phyloP scores from a whole-genome alignment of 2,329 filamentous ascomycete genomes.

The Neodidymelliopsis sp. region DNA sequence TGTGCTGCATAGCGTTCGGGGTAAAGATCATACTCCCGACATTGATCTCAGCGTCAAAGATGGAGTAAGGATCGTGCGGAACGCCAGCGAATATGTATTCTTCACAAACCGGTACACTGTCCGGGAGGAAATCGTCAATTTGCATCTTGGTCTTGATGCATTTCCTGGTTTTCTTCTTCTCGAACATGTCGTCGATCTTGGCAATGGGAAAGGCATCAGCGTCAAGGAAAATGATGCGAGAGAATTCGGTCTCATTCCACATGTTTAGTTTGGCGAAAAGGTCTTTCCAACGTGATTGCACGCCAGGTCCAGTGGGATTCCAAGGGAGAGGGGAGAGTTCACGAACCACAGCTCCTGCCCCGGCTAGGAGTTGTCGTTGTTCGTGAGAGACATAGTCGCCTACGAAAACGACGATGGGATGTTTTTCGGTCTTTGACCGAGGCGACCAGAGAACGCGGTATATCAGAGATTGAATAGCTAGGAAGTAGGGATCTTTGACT shows the following conservation, averaged over 20 bases:
- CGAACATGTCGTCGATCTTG: constrained; percentile 43
- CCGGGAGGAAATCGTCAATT: constrained; percentile 34
- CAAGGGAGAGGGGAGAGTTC: constrained; percentile 40
- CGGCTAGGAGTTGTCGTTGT: constrained; percentile 40
- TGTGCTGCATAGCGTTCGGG: constrained; percentile 39
- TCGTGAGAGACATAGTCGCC: constrained; percentile 40
- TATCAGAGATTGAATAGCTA: constrained; percentile 44
- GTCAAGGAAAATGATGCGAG: constrained; percentile 43
- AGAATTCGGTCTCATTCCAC: constrained; percentile 44
- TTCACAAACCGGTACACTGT: constrained; percentile 36
- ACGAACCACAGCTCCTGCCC: constrained; percentile 44
- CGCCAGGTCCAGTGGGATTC: constrained; percentile 32
- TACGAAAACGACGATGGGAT: constrained; percentile 47
- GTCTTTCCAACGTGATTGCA: constrained; percentile 41
- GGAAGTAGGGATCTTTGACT: constrained; percentile 44
- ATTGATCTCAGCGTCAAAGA: constrained; percentile 33
- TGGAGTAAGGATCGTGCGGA: constrained; percentile 16
- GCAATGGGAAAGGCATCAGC: constrained; percentile 44
- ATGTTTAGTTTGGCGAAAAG: constrained; percentile 49
- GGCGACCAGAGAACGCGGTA: constrained; percentile 45
- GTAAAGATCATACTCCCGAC: constrained; percentile 44
- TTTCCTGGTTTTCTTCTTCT: constrained; percentile 25
- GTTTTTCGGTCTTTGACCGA: constrained; percentile 31
- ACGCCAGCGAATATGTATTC: constrained; percentile 40
- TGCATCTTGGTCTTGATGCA: constrained; percentile 34